Conservation (phyloP, 495 filamentous ascomycete genomes). For the Cercophora sp. region DNA sequence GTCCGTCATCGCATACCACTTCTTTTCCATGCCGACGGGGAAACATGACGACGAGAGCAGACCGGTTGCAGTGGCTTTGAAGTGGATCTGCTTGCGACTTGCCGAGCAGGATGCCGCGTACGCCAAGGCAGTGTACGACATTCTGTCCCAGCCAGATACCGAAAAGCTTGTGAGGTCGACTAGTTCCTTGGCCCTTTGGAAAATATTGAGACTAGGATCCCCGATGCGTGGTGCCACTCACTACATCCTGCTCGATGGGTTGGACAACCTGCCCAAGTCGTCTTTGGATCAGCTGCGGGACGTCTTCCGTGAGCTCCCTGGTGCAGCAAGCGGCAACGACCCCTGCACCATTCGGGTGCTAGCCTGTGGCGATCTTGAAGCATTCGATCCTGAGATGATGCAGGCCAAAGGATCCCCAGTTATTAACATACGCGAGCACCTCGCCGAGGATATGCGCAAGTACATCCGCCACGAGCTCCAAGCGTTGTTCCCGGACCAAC, state of each 20-base stretch:
- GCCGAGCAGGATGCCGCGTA: slow-evolving; percentile 4
- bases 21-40: slow-evolving; percentile 2
- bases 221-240: slow-evolving; percentile 4
- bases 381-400: background rate
- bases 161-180: background rate
- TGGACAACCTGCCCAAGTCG: background rate
- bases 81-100: slow-evolving; percentile 6
- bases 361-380: background rate
- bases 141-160: background rate
- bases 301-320: background rate
- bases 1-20: slow-evolving; percentile 1
- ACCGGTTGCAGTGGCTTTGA: slow-evolving; percentile 6
- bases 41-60: slow-evolving; percentile 1
- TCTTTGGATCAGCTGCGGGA: background rate
- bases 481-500: background rate
- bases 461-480: background rate
- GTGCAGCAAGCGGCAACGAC: background rate
- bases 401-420: background rate
- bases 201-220: background rate
- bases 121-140: slow-evolving; percentile 1
- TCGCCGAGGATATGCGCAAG: background rate
- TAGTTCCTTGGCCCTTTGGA: background rate
- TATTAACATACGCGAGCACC: background rate
- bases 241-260: slow-evolving; percentile 2
- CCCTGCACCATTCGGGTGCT: background rate